Evolutionary conservation across 1,284 basidiomycete genomes (phyloP), one percentile per base, ranked within the genome.

Genomic region (Trichosporon coremiiforme): DNA sequence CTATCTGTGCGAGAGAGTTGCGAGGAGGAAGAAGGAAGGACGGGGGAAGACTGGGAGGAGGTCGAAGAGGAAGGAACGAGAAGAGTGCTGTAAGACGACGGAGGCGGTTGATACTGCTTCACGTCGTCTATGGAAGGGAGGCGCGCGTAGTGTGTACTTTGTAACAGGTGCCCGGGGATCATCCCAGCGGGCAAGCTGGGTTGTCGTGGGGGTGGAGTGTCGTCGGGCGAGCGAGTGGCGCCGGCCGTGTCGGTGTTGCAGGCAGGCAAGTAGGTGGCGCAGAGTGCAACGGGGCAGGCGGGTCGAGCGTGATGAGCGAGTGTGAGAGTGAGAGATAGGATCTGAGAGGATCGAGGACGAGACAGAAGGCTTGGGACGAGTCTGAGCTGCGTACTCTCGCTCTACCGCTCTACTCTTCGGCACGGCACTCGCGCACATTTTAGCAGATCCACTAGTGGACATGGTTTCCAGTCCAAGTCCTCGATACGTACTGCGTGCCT

Each of bases 111-210:
- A 15, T 53, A 53, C 47, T 1, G 2, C 47, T 20, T 20, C n/a
- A 53, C 47, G 47, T 53, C 47, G 5, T 53, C 47, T n/a, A 5
- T 7, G 6, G 47, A 53, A 2, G 47, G 47, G 7, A 53, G 47
- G 20, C 47, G 47, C 4, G 47, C 7, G 47, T 53, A 53, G 20
- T 53, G 20, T 53, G 47, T 6, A 53, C n/a, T 22, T 20, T 53
- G 47, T 38, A 38, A 12, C 2, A 53, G 47, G 20, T 53, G 47
- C 47, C 6, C 47, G 20, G n/a, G 47, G 20, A 53, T 22, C 47
- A 53, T 53, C 47, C 47, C 47, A 47, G 45, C 45, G 45, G n/a
- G 45, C 45, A 47, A 20, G 45, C 45, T 47, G 45, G 45, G 45
- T 20, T 47, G 45, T 17, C 45, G 45, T 9, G 2, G 4, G 45